Evolutionary conservation across 1,139 yeast genomes (phyloP).

Genomic region (Lodderomyces orthopsilosis): DNA sequence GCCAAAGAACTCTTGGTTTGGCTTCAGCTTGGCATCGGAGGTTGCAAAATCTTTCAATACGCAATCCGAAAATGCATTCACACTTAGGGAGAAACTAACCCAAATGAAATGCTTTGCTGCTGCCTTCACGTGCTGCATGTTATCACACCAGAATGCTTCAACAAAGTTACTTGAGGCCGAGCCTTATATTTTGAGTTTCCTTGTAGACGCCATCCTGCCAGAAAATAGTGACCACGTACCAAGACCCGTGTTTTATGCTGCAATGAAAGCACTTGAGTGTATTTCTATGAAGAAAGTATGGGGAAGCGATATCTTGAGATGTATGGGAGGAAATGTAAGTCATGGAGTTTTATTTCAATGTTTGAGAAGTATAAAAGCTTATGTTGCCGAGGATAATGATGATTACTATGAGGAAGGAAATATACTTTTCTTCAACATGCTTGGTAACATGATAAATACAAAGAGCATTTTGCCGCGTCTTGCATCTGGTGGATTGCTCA

Average conservation of each 20-base stretch:
- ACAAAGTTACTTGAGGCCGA: slow-evolving; percentile 70
- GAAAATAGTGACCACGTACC: slow-evolving; percentile 56
- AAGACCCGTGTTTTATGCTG: slow-evolving; percentile 52
- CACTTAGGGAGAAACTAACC: slow-evolving; percentile 57
- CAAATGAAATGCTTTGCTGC: slow-evolving; percentile 66
- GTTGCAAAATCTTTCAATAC: slow-evolving; percentile 72
- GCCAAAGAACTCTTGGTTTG: slow-evolving; percentile 64
- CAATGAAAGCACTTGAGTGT: slow-evolving; percentile 67
- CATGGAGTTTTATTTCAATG: slow-evolving; percentile 82
- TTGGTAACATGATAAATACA: slow-evolving; percentile 57
- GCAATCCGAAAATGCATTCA: slow-evolving; percentile 51
- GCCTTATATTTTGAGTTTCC: slow-evolving; percentile 68
- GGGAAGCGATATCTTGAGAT: slow-evolving; percentile 74
- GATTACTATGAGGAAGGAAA: slow-evolving; percentile 46
- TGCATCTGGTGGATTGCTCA: slow-evolving; percentile 69
- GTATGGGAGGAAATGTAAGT: slow-evolving; percentile 86
- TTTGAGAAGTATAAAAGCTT: slow-evolving; percentile 57
- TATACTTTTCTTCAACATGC: slow-evolving; percentile 53
- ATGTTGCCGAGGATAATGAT: slow-evolving; percentile 35
- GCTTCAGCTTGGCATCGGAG: slow-evolving; percentile 60
- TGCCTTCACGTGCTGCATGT: slow-evolving; percentile 52
- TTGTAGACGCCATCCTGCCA: slow-evolving; percentile 62
- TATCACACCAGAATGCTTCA: slow-evolving; percentile 53
- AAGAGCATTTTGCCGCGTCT: slow-evolving; percentile 46
- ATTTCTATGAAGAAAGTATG: slow-evolving; percentile 68